Base-by-base conservation (phyloP, 345 rosid genomes). In the Camelina laxa region DNA sequence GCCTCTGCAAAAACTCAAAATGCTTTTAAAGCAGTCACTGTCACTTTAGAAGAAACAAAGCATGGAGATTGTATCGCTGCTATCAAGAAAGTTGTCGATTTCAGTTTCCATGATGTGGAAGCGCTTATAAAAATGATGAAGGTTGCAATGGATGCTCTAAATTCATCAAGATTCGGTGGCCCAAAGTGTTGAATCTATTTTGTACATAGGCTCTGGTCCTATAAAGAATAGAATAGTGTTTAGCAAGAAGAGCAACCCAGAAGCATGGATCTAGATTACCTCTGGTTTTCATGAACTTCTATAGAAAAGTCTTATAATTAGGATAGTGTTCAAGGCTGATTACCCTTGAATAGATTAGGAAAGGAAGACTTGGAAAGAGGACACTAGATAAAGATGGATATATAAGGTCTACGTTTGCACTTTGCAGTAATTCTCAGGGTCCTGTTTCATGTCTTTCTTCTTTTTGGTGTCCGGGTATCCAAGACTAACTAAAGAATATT, bases 41-140 rank as follows among this genome's bases (percentile, higher is more conserved):
- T 70, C 33, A 60, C 42, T 68, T 68, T 75, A 78, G 85, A 81
- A 74, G 84, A 80, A 74, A 73, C 81, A 13, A 69, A 75, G 78
- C 79, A 80, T 36, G 75, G 47, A 67, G 84, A 87, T 45, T 82
- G 65, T 64, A 54, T 86, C 48, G 39, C 82, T 61, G 79, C 86
- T 70, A 71, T 91, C 70, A 88, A 75, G 80, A 84, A 76, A 75
- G 93, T 78, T 17, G 74, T 89, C 69, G 85, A 89, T 79, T 91
- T 85, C 69, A 86, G 87, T 85, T 87, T 89, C 84, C 93, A 93
- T 67, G 93, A 91, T 65, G 80, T 91, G 58, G 88, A 85, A 42
- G 84, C 76, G 39, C 80, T 93, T 49, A 47, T 93, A 79, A 67
- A 72, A 67, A 70, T 84, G 81, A 88, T 88, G 79, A 86, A 80